These are phyloP conservation scores for Apiotrichum brassicae DNA, from an alignment of 1,284 basidiomycete species.

Conservation along the genomic window DNA sequence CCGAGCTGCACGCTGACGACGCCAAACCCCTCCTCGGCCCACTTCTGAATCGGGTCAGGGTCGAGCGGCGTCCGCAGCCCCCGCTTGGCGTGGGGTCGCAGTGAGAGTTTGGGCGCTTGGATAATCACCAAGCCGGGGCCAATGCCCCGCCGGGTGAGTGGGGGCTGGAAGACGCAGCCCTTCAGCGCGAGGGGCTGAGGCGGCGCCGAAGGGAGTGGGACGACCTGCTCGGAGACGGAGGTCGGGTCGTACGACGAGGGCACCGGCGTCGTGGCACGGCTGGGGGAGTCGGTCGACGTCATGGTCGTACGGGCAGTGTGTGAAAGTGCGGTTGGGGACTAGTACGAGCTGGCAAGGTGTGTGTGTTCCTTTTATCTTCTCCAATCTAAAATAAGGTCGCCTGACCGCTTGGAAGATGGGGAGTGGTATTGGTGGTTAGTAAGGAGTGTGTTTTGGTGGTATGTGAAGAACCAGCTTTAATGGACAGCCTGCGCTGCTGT, in stretches of 20 bases:
- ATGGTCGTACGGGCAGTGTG: too few species aligned
- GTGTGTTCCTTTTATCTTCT: too few species aligned
- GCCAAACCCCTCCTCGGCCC: slow-evolving; percentile 20
- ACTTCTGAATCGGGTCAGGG: slow-evolving; percentile 19
- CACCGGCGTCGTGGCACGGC: background rate
- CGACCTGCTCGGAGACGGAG: slow-evolving; percentile 1
- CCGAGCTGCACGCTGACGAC: slow-evolving; percentile 13
- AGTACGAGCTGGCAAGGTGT: too few species aligned
- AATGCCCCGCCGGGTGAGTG: slow-evolving; percentile 11
- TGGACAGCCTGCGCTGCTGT: too few species aligned
- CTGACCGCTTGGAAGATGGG: too few species aligned
- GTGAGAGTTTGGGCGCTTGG: slow-evolving; percentile 7
- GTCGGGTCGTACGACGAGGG: background rate
- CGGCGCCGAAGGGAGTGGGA: slow-evolving; percentile 3
- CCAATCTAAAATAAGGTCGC: too few species aligned
- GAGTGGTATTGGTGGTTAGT: too few species aligned
- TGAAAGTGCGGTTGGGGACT: too few species aligned
- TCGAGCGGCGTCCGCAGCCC: slow-evolving; percentile 14
- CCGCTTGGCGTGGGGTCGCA: slow-evolving; percentile 7
- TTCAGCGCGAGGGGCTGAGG: slow-evolving; percentile 1
- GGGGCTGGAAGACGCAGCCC: slow-evolving; percentile 13
- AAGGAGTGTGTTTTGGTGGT: too few species aligned
- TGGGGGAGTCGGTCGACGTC: background rate
- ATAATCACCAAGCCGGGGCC: slow-evolving; percentile 16
- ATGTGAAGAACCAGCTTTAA: too few species aligned